phyloP scores from a whole-genome alignment of 2,329 filamentous ascomycete species.

The Penicillium sp. region DNA sequence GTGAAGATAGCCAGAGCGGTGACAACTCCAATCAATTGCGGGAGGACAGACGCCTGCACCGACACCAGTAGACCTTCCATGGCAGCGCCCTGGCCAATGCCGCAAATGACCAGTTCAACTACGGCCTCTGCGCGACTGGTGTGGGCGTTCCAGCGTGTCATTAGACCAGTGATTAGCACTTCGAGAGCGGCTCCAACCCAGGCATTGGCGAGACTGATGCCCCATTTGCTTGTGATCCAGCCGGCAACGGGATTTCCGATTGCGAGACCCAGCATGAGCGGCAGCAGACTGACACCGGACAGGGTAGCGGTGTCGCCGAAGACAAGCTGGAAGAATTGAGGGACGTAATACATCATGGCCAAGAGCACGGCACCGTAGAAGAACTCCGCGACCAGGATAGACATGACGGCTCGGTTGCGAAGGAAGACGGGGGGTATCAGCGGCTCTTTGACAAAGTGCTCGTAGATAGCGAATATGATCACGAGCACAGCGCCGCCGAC shows the following conservation, averaged over 20 bases:
- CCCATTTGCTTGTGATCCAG: conserved; percentile 6
- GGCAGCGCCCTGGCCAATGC: not conserved
- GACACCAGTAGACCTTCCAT: conserved; percentile 5
- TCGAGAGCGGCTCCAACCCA: conserved; percentile 7
- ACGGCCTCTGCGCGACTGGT: conserved; percentile 4
- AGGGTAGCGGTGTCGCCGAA: conserved; percentile 1
- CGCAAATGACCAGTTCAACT: not conserved
- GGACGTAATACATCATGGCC: conserved; percentile 6
- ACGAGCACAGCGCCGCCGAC: conserved; percentile 23
- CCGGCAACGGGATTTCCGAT: conserved; percentile 1
- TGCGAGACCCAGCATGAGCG: conserved; percentile 3
- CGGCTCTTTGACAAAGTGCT: conserved; percentile 20
- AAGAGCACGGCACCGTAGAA: conserved; percentile 33
- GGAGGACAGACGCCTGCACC: not conserved
- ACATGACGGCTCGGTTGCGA: conserved; percentile 35
- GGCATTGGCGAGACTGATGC: conserved; percentile 4
- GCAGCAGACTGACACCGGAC: conserved; percentile 1
- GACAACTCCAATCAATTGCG: conserved; percentile 1
- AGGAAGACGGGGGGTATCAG: conserved; percentile 45
- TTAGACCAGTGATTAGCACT: not conserved
- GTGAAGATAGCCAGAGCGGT: not conserved
- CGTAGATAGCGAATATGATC: conserved; percentile 20
- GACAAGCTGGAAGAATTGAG: conserved; percentile 7
- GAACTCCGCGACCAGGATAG: conserved; percentile 33
- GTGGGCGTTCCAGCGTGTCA: conserved; percentile 2